A percentile compares a stretch with the other conserved stretches of the same genome.
Evolutionary conservation across 2,329 filamentous ascomycete genomes (phyloP).

Genomic region (Aspergillus caelatus): DNA sequence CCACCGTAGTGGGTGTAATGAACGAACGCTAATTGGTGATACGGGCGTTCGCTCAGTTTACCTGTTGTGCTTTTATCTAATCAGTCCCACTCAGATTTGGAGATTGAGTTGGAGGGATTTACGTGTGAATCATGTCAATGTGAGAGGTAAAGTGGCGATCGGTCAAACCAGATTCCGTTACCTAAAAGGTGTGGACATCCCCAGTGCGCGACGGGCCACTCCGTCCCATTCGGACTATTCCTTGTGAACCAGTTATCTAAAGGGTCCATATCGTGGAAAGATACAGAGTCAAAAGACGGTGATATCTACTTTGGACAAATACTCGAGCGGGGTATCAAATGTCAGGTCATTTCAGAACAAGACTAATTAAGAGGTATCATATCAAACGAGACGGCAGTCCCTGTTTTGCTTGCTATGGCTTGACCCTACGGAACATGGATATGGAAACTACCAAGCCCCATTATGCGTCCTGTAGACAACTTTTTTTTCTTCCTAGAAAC

Average conservation of each 20-base stretch:
- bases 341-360: constrained; percentile 28
- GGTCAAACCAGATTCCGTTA: background rate
- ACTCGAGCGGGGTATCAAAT: background rate
- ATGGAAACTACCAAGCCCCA: constrained; percentile 11
- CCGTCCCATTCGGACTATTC: background rate
- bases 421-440: constrained; percentile 32
- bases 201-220: background rate
- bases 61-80: background rate
- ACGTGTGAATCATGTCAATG: background rate
- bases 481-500: constrained; percentile 24
- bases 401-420: constrained; percentile 37
- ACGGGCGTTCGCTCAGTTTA: background rate
- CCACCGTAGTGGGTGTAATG: background rate
- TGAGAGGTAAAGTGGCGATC: constrained; percentile 4
- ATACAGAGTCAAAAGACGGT: background rate
- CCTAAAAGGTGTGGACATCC: background rate
- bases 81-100: background rate
- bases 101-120: background rate
- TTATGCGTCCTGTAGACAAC: constrained; percentile 19
- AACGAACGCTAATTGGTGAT: background rate
- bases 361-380: constrained; percentile 36
- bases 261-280: background rate
- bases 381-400: constrained; percentile 32
- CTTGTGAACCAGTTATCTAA: background rate
- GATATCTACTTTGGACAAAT: background rate